Evolutionary conservation across 306 rosid species (phyloP).

Genomic region (Chamaecrista fasciculata): DNA sequence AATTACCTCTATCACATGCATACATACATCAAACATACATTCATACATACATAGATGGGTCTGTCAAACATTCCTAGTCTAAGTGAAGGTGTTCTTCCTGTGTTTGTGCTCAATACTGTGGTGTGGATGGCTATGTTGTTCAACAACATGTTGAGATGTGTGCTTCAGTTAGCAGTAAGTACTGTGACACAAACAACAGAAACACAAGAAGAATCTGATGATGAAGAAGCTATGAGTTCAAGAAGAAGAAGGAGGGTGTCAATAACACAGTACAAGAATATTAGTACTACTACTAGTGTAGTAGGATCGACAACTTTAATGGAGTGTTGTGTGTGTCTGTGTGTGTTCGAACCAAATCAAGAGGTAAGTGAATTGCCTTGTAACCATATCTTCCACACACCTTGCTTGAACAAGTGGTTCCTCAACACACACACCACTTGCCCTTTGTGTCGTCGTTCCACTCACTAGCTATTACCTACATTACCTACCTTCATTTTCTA

Average conservation of each 20-base stretch:
- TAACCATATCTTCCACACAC: constrained; percentile 75
- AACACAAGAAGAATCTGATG: constrained; percentile 15
- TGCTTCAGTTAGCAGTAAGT: too few relatives aligned
- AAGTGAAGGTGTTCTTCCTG: constrained; percentile 58
- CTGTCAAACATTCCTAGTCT: constrained; percentile 59
- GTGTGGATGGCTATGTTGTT: constrained; percentile 48
- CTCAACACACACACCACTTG: constrained; percentile 53
- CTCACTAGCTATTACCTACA: too few relatives aligned
- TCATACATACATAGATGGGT: constrained; percentile 49
- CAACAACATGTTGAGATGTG: constrained; percentile 65
- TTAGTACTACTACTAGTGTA: too few relatives aligned
- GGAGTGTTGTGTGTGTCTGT: constrained; percentile 79
- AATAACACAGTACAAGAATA: constrained; percentile 44
- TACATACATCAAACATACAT: too few relatives aligned
- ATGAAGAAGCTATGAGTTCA: not conserved
- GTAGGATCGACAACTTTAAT: too few relatives aligned
- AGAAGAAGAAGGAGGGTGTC: constrained; percentile 44
- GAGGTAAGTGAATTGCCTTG: constrained; percentile 80
- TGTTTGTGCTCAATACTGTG: constrained; percentile 64
- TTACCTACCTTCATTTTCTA: too few relatives aligned
- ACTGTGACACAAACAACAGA: too few relatives aligned
- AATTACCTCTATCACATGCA: too few relatives aligned
- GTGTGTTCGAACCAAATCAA: constrained; percentile 62
- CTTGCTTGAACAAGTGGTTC: constrained; percentile 82
- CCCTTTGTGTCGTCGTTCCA: constrained; percentile 88